Conservation (phyloP, 148 eudicot genomes). For the Linanthus parryae region DNA sequence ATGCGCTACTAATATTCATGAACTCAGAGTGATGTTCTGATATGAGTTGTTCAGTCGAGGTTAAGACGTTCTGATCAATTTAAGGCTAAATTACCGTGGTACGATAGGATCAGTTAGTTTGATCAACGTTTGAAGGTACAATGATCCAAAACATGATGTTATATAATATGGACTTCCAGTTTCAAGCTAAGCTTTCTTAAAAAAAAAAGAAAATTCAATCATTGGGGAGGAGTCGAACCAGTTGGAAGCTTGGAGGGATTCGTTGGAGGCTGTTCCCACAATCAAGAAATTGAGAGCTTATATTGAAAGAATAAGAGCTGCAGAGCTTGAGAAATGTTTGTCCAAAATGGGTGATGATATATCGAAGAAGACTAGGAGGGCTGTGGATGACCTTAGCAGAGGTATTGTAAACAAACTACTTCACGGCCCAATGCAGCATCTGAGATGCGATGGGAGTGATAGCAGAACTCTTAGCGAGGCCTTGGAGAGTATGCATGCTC, state of each 20-base stretch:
- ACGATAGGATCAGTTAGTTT: too few species aligned
- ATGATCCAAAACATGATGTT: too few species aligned
- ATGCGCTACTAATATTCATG: too few species aligned
- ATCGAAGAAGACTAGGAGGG: conserved; percentile 60
- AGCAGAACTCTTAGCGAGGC: conserved; percentile 74
- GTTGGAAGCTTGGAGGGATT: conserved; percentile 96
- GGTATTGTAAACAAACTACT: conserved; percentile 88
- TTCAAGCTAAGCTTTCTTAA: too few species aligned
- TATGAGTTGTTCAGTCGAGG: too few species aligned
- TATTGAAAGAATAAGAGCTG: conserved; percentile 74
- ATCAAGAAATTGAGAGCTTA: conserved; percentile 89
- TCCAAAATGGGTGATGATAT: conserved; percentile 73
- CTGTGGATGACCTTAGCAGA: conserved; percentile 82
- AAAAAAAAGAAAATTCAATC: too few species aligned
- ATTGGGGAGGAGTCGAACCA: conserved; percentile 64
- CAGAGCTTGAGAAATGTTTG: conserved; percentile 84
- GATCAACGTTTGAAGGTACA: too few species aligned
- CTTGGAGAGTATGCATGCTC: conserved; percentile 90
- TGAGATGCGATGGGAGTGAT: conserved; percentile 93
- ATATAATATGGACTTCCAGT: too few species aligned
- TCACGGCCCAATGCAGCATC: conserved; percentile 94
- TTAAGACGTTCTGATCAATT: too few species aligned
- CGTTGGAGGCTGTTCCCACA: conserved; percentile 89
- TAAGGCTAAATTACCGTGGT: too few species aligned
- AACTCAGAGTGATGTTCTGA: too few species aligned